phyloP scores from a whole-genome alignment of 1,139 yeast species.

The Yamadazyma taylorii region DNA sequence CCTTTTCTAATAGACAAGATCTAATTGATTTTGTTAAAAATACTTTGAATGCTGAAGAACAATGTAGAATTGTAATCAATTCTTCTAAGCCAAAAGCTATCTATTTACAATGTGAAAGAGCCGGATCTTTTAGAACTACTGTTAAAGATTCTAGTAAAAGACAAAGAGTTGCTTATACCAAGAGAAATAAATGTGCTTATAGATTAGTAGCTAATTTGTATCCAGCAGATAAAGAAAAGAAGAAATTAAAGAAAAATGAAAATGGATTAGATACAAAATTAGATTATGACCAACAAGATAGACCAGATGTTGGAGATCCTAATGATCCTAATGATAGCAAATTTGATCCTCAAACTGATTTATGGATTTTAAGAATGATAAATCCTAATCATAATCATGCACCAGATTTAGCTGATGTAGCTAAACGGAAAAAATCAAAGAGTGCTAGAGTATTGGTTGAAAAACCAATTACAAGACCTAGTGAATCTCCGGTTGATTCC shows the following conservation, averaged over 20 bases:
- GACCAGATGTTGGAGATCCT: background rate
- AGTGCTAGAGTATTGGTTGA: constrained; percentile 46
- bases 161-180: constrained; percentile 53
- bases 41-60: constrained; percentile 44
- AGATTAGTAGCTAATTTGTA: constrained; percentile 49
- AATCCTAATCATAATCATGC: constrained; percentile 50
- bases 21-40: constrained; percentile 46
- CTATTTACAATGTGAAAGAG: constrained; percentile 51
- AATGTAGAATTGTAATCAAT: constrained; percentile 49
- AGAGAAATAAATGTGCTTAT: constrained; percentile 50
- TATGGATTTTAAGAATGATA: constrained; percentile 53
- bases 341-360: constrained; percentile 24
- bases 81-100: constrained; percentile 53
- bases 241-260: constrained; percentile 22
- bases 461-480: constrained; percentile 41
- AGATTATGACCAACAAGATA: constrained; percentile 17
- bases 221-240: constrained; percentile 44
- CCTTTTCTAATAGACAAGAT: constrained; percentile 42
- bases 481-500: background rate
- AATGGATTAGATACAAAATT: constrained; percentile 25
- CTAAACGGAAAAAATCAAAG: constrained; percentile 40
- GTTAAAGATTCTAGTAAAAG: constrained; percentile 49
- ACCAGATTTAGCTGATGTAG: constrained; percentile 40
- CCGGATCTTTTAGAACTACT: constrained; percentile 50
- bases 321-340: constrained; percentile 7